phyloP scores from a whole-genome alignment of 805 yeast genomes.

The Monosporozyma unispora region DNA sequence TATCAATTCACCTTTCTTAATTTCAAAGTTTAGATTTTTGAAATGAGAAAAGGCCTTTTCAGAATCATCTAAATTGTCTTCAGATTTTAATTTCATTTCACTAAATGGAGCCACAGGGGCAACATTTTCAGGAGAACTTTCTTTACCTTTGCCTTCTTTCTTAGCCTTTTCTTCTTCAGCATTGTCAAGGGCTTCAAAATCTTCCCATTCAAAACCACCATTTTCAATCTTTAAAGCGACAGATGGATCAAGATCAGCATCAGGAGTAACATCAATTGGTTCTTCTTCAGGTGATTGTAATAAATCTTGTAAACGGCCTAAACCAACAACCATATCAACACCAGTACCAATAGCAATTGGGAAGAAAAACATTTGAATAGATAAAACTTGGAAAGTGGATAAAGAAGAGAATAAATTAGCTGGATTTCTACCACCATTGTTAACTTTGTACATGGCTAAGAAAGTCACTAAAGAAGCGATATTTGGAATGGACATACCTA shows the following conservation, averaged over 20 bases:
- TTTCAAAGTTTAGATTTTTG: slow-evolving; percentile 41
- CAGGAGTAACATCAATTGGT: slow-evolving; percentile 15
- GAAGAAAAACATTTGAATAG: slow-evolving; percentile 55
- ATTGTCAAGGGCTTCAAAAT: slow-evolving; percentile 31
- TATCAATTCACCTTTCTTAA: slow-evolving; percentile 59
- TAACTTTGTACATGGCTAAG: slow-evolving; percentile 38
- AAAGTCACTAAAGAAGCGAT: slow-evolving; percentile 61
- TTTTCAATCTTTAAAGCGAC: slow-evolving; percentile 41
- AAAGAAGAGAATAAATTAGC: slow-evolving; percentile 64
- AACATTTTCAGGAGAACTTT: no score
- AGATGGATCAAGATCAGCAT: slow-evolving; percentile 16
- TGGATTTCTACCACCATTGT: slow-evolving; percentile 36
- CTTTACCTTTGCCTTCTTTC: background rate
- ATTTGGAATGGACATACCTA: slow-evolving; percentile 58
- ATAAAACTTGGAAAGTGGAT: slow-evolving; percentile 53
- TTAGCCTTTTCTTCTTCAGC: slow-evolving; percentile 11
- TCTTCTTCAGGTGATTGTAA: slow-evolving; percentile 38
- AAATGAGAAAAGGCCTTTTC: slow-evolving; percentile 33
- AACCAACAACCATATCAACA: slow-evolving; percentile 57
- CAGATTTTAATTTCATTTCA: background rate
- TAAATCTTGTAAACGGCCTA: slow-evolving; percentile 47
- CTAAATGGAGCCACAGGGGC: background rate
- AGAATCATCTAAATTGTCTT: background rate
- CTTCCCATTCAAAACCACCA: slow-evolving; percentile 65
- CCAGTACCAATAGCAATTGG: slow-evolving; percentile 64